A percentile compares a stretch with the other conserved stretches of the same genome.
Evolutionary conservation across 805 yeast species (phyloP).

Genomic region (Zygosaccharomyces kombuchaensis): DNA sequence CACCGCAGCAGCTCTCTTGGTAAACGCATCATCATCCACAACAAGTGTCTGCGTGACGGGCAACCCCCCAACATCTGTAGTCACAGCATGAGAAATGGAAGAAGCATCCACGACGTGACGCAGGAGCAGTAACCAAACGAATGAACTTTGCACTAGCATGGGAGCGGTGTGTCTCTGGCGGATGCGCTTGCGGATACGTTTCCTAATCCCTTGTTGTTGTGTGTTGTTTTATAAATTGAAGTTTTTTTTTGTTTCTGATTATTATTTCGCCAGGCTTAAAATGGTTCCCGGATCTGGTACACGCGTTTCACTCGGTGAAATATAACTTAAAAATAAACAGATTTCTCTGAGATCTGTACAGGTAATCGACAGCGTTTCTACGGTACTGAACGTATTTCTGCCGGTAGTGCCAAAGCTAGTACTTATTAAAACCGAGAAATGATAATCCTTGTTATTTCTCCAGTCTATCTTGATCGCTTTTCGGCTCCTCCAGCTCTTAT

Average conservation of each 20-base stretch:
- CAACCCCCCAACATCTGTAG: constrained; percentile 33
- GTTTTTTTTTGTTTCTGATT: background rate
- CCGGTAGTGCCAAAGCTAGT: background rate
- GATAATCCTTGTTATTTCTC: too few relatives aligned
- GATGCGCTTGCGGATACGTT: background rate
- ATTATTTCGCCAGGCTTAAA: background rate
- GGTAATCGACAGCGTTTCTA: background rate
- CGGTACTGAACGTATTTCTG: too few relatives aligned
- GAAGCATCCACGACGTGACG: constrained; percentile 19
- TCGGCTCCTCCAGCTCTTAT: too few relatives aligned
- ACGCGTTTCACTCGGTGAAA: background rate
- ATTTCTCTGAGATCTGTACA: constrained; percentile 2
- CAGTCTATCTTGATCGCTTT: too few relatives aligned
- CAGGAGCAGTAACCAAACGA: constrained; percentile 10
- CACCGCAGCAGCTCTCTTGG: constrained; percentile 14
- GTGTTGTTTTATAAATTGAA: background rate
- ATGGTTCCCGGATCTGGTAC: background rate
- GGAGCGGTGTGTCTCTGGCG: background rate
- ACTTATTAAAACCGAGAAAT: background rate
- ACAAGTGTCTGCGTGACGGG: constrained; percentile 31
- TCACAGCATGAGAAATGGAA: constrained; percentile 29
- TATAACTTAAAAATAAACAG: background rate
- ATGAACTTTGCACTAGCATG: constrained; percentile 8
- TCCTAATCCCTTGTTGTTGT: background rate
- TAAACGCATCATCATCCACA: constrained; percentile 18